Conservation (phyloP, 805 yeast species). For the Candida suzukii region DNA sequence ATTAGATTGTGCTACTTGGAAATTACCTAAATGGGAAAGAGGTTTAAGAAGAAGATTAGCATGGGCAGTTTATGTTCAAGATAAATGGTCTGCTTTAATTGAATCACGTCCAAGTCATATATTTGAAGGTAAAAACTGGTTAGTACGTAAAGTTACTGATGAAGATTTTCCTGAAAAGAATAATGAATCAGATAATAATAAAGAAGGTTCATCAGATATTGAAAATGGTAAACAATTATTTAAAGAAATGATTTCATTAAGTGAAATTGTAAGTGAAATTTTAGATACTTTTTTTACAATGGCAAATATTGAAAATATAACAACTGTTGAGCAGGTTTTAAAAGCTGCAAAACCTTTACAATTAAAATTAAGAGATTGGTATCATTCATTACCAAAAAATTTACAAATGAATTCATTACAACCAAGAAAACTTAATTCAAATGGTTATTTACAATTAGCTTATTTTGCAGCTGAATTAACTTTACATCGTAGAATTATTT, state of each 20-base stretch:
- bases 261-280: conserved; percentile 65
- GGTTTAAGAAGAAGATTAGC: conserved; percentile 82
- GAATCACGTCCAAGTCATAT: conserved; percentile 85
- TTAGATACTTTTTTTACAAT: conserved; percentile 67
- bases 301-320: conserved; percentile 49
- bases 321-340: conserved; percentile 60
- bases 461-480: conserved; percentile 89
- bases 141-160: conserved; percentile 57
- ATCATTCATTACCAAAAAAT: conserved; percentile 59
- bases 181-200: conserved; percentile 27
- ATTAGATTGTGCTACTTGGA: conserved; percentile 86
- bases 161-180: conserved; percentile 78
- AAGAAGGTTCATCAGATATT: conserved; percentile 60
- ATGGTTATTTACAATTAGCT: conserved; percentile 74
- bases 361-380: conserved; percentile 65
- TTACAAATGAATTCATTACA: conserved; percentile 56
- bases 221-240: conserved; percentile 65
- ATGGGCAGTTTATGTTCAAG: conserved; percentile 93
- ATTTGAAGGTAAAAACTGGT: conserved; percentile 69
- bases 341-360: conserved; percentile 78
- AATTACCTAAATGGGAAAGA: conserved; percentile 91
- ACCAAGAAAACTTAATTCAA: conserved; percentile 59
- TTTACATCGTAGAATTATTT: conserved; percentile 69
- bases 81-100: conserved; percentile 80
- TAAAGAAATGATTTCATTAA: conserved; percentile 57